Conservation (phyloP, 768 basidiomycete genomes). For the Coprinopsis marcescibilis region DNA sequence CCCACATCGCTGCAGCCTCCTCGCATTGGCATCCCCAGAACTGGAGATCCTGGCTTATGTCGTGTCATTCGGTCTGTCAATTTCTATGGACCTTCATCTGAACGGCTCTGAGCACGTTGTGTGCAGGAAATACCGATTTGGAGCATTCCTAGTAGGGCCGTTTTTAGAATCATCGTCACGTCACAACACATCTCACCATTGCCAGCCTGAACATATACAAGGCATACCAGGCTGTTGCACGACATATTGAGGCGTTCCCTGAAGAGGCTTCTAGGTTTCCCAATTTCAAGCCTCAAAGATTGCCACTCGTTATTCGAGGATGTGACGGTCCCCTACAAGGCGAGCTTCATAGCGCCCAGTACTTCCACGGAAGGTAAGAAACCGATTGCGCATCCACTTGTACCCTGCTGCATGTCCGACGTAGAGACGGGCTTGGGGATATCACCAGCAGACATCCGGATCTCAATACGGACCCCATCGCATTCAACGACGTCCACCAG, state of each 20-base stretch:
- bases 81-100: not conserved
- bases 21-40: slow-evolving; percentile 81
- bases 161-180: too few species aligned
- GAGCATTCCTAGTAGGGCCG: slow-evolving; percentile 56
- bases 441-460: slow-evolving; percentile 65
- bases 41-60: slow-evolving; percentile 73
- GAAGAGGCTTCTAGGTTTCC: slow-evolving; percentile 51
- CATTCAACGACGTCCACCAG: slow-evolving; percentile 23
- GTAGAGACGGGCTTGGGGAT: slow-evolving; percentile 63
- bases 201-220: slow-evolving; percentile 77
- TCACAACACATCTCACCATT: too few species aligned
- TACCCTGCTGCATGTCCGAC: not conserved
- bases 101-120: not conserved
- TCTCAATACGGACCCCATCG: slow-evolving; percentile 31
- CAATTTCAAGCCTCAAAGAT: slow-evolving; percentile 45
- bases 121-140: slow-evolving; percentile 65
- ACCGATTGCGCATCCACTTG: too few species aligned
- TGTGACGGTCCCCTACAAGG: slow-evolving; percentile 64
- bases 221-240: slow-evolving; percentile 61
- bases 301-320: slow-evolving; percentile 63
- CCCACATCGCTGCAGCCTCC: slow-evolving; percentile 37
- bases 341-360: slow-evolving; percentile 66
- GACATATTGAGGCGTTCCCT: slow-evolving; percentile 52
- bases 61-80: slow-evolving; percentile 61
- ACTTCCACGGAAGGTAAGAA: slow-evolving; percentile 78